Evolutionary conservation across 163 green algal species (phyloP), one percentile per base, ranked within the genome.

Genomic region (Volvox carteri): DNA sequence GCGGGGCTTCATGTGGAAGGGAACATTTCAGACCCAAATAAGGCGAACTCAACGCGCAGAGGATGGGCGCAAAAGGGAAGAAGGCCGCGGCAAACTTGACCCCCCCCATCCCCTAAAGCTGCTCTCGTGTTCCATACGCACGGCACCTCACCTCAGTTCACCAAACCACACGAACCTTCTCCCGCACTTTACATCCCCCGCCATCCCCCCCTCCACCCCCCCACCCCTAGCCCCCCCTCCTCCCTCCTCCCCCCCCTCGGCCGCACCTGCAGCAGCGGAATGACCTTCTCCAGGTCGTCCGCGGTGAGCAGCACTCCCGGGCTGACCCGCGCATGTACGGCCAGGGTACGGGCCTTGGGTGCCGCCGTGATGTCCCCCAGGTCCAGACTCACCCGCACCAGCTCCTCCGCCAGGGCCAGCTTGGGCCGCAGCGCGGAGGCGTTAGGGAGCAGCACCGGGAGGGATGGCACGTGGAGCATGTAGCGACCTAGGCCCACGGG

Each of bases 221-320:
- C 39, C 72, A 60, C 72, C 42, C 19, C 72, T 14, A 58, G 28
- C 16, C 21, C 72, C 72, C 2, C 39, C 7, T 6, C 72, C 41
- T 16, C 16, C 21, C 72, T 41, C 2, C 39, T 21, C 19, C 72
- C 41, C 19, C 39, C 21, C 39, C 2, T 48, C 75, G 2, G 4
- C 46, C 54, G 2, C 42, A 87, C 81, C 84, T 92, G 89, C 42
- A 93, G 78, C 86, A 93, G 58, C 52, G 90, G 90, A n/a, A 93
- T 86, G 77, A 93, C 73, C 39, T 60, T 72, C 65, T 93, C 90
- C 67, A 93, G 65, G 75, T 78, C 65, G 46, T 89, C 86, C 2
- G 70, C 84, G 12, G 28, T 62, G 1, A 65, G 50, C 50, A 91
- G 81, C 79, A 88, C 48, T 30, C 84, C 84, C 1, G 70, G 78